Evolutionary conservation across 2,329 filamentous ascomycete genomes (phyloP), one percentile per base, ranked within the genome.

Genomic region (Dothideomycetes sp.): DNA sequence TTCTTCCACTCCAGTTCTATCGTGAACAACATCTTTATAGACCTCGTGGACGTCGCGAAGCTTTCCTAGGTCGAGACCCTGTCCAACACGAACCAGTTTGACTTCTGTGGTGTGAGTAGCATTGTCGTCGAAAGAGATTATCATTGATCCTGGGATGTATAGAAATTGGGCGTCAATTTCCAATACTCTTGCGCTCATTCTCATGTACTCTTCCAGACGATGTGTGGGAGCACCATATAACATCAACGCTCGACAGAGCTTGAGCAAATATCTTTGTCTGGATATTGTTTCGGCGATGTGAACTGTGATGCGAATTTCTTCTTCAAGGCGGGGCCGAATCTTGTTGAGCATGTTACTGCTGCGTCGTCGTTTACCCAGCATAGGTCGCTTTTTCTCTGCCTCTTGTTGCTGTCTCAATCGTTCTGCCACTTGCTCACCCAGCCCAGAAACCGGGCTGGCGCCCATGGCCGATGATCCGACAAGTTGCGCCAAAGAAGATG

Each of bases 131-230:
- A 95, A 94, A 4, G 85, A 89, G 55, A 94, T 82, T 43, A 95
- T 84, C 88, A 95, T 95, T 55, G 84, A 93, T 0, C 84, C 84
- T 0, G 88, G 87, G 20, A 94, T 76, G 57, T 94, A 95, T 16
- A 94, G 65, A 51, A 91, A 94, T 53, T 94, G 86, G 5, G 82
- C 82, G 49, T 94, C 83, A 12, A 94, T 88, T 59, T 88, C 84
- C 25, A 95, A 72, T 2, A 91, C 84, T n/a, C 84, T 74, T 1
- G 88, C 81, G 7, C 84, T 87, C 83, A 89, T 93, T 47, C 74
- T 80, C 76, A 95, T 80, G 59, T 94, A 94, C 57, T 94, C 83
- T 60, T 95, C 88, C 15, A 95, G 68, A 9, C 88, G 80, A 64
- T 95, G 88, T 0, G 87, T 94, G 1, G 88, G 88, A 1, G 88